Percentiles rank a stretch among this genome's conserved stretches.
Evolutionary conservation across 305 asterid genomes (phyloP).

Genomic region (Rubia tinctorum): DNA sequence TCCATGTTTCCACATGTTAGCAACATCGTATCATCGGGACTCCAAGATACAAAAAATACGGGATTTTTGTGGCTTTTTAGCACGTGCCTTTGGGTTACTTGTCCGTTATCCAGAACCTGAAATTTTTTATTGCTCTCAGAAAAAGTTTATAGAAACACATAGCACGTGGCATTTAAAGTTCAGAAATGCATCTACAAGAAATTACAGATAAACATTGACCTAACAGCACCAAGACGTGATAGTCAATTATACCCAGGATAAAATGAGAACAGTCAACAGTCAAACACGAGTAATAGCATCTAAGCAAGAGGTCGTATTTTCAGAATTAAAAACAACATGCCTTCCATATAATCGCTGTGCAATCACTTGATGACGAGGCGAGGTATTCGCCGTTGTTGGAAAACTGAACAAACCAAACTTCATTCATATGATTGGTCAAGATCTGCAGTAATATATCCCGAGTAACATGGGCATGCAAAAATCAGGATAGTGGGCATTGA

Average conservation of each 20-base stretch:
- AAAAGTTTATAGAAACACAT: neutral
- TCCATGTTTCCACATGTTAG: slow-evolving; percentile 89
- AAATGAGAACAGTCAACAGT: neutral
- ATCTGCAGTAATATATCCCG: slow-evolving; percentile 49
- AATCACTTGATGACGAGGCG: slow-evolving; percentile 92
- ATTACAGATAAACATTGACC: neutral
- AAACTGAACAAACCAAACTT: slow-evolving; percentile 97
- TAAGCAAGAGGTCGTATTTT: neutral
- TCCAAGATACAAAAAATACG: slow-evolving; percentile 83
- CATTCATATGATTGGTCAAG: slow-evolving; percentile 65
- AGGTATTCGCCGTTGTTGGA: slow-evolving; percentile 77
- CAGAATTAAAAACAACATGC: slow-evolving; percentile 23
- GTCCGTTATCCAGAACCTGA: slow-evolving; percentile 74
- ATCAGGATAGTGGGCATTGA: slow-evolving; percentile 12
- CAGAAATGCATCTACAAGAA: neutral
- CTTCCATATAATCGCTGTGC: slow-evolving; percentile 94
- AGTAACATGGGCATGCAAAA: slow-evolving; percentile 23
- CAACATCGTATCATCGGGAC: slow-evolving; percentile 90
- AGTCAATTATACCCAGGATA: neutral
- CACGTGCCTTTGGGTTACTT: slow-evolving; percentile 39
- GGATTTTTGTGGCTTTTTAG: slow-evolving; percentile 67
- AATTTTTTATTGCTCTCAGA: slow-evolving; percentile 7
- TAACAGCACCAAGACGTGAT: neutral
- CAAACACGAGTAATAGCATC: neutral
- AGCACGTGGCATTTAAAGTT: neutral